Conservation (phyloP, 2,329 filamentous ascomycete species). For the Pseudopyrenochaeta lycopersici region DNA sequence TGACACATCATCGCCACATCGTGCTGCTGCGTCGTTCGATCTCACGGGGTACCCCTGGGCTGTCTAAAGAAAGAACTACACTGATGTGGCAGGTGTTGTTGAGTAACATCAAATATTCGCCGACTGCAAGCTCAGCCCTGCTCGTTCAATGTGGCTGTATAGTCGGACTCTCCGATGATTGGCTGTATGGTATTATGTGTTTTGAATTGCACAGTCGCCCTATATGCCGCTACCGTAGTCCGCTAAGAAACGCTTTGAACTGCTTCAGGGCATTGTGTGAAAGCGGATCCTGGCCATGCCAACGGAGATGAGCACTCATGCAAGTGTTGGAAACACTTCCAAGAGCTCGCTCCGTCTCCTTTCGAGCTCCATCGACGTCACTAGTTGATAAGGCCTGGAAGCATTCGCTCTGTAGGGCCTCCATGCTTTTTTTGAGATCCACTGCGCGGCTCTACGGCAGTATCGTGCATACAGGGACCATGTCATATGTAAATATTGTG, state of each 20-base stretch:
- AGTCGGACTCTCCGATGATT: not conserved
- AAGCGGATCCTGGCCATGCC: slow-evolving; percentile 13
- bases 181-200: not conserved
- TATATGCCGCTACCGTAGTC: slow-evolving; percentile 4
- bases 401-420: slow-evolving; percentile 4
- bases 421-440: slow-evolving; percentile 2
- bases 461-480: slow-evolving; percentile 1
- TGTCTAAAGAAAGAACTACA: slow-evolving; percentile 19
- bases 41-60: slow-evolving; percentile 1
- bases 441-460: slow-evolving; percentile 8
- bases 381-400: slow-evolving; percentile 7
- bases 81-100: slow-evolving; percentile 1
- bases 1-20: slow-evolving; percentile 30
- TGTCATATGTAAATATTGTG: slow-evolving; percentile 6
- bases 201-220: not conserved
- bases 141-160: slow-evolving; percentile 1
- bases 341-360: slow-evolving; percentile 15
- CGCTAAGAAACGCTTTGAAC: not conserved
- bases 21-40: slow-evolving; percentile 1
- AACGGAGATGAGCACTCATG: slow-evolving; percentile 41
- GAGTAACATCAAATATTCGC: slow-evolving; percentile 6
- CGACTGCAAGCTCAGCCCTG: not conserved
- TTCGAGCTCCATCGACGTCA: slow-evolving; percentile 35
- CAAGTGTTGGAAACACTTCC: slow-evolving; percentile 16
- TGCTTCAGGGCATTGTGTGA: slow-evolving; percentile 5